Base-by-base conservation (phyloP, 2,329 filamentous ascomycete species). In the Fusarium neocosmosporiellum region DNA sequence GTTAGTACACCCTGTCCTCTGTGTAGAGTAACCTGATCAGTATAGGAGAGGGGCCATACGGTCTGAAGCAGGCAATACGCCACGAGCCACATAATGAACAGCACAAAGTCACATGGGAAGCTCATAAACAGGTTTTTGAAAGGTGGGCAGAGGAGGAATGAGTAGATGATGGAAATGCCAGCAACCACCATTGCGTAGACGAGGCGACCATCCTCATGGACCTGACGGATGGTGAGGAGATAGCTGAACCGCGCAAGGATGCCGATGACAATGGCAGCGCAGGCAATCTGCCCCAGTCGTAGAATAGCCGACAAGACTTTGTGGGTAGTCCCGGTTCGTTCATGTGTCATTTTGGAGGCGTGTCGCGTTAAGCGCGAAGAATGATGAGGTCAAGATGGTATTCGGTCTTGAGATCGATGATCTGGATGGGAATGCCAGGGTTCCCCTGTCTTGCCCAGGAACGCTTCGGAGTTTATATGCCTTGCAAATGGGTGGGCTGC, bases 21-120 rank as follows among this genome's bases (percentile, higher is more conserved):
- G 2, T 6, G 33, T 16, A 36, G 14, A 36, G 33, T 16, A 5
- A 37, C 16, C 53, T 22, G 22, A 20, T 10, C 7, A 18, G 7
- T n/a, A 34, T n/a, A 20, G 53, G 36, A 27, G 22, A 31, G 41
- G 33, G 20, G 10, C 18, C 72, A 6, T 69, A 78, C 77, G 3
- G 72, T 69, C 22, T 72, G 57, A n/a, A 79, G 72, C 3, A 79
- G 65, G 48, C 63, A 73, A 54, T 72, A 79, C 33, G 77, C 76
- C 22, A 78, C 75, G 16, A 79, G 68, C 78, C 78, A 79, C 74
- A 75, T 75, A 27, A 78, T 43, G 33, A 76, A 78, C 24, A 79
- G 16, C 3, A 78, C 39, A 29, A 78, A 74, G 63, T 79, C 78
- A 8, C 77, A 59, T 2, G 78, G 77, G 57, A 78, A 79, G 16